Conservation (phyloP, 176 grass and related monocot genomes). For the Avena atlantica region DNA sequence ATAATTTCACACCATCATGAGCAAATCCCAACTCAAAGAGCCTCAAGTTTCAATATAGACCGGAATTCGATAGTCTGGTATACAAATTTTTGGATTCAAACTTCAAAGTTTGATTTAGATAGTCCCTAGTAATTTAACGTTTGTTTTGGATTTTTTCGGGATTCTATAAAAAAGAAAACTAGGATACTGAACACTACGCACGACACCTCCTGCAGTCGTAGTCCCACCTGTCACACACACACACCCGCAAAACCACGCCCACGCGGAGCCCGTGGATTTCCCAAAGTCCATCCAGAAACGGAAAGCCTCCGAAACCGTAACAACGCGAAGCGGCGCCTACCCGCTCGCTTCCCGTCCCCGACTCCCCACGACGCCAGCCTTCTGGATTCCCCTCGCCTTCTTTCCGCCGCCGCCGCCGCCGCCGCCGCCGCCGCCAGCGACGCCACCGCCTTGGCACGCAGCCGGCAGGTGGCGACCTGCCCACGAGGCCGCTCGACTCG, state of each 20-base stretch:
- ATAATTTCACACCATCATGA: too few species aligned
- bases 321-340: constrained; percentile 49
- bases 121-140: too few species aligned
- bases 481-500: background rate
- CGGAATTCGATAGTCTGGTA: too few species aligned
- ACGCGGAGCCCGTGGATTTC: constrained; percentile 3
- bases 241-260: constrained; percentile 1
- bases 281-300: constrained; percentile 10
- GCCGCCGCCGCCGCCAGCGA: background rate
- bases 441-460: constrained; percentile 22
- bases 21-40: too few species aligned
- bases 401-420: background rate
- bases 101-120: too few species aligned
- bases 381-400: constrained; percentile 12
- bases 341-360: constrained; percentile 51
- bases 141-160: too few species aligned
- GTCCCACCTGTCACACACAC: constrained; percentile 9
- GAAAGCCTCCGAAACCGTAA: constrained; percentile 24
- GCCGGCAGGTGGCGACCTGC: background rate
- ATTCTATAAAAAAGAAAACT: too few species aligned
- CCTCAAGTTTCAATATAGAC: too few species aligned
- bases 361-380: constrained; percentile 5
- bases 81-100: too few species aligned
- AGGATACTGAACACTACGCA: too few species aligned
- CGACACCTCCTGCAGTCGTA: background rate